A percentile compares a stretch with the other conserved stretches of the same genome.
These are phyloP conservation scores for Petasospora rhodanensis DNA, from an alignment of 1,139 yeast genomes.

Conservation along the genomic window DNA sequence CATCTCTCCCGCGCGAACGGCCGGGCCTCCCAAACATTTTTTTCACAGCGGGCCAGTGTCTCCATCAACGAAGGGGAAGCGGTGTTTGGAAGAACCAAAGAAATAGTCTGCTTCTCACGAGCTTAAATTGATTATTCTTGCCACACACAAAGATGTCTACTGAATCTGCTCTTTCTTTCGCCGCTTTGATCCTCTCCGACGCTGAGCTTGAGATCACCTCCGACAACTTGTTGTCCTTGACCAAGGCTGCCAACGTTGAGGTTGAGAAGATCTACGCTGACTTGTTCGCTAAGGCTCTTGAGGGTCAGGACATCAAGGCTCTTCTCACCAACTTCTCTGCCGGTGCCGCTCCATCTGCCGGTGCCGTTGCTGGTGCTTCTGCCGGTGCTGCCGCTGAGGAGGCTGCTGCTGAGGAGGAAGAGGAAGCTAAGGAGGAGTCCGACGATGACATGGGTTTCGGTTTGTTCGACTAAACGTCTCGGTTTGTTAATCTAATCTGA, in stretches of 20 bases:
- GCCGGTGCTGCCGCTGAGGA: slow-evolving; percentile 55
- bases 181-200: slow-evolving; percentile 84
- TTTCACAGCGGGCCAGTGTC: slow-evolving; percentile 3
- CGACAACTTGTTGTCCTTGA: slow-evolving; percentile 69
- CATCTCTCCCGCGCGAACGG: slow-evolving; percentile 1
- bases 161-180: slow-evolving; percentile 83
- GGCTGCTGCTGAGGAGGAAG: slow-evolving; percentile 52
- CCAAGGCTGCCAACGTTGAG: slow-evolving; percentile 63
- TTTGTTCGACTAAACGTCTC: slow-evolving; percentile 59
- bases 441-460: slow-evolving; percentile 84
- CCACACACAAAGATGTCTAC: slow-evolving; percentile 56
- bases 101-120: slow-evolving; percentile 63
- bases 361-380: slow-evolving; percentile 52
- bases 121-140: slow-evolving; percentile 58
- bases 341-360: slow-evolving; percentile 65
- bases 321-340: slow-evolving; percentile 73
- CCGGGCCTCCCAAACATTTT: no score
- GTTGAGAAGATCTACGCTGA: slow-evolving; percentile 79
- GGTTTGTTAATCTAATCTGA: no score
- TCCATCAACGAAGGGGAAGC: not conserved
- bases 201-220: slow-evolving; percentile 75
- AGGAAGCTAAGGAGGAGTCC: slow-evolving; percentile 58
- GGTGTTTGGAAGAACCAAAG: slow-evolving; percentile 28
- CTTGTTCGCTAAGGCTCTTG: slow-evolving; percentile 77
- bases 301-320: slow-evolving; percentile 71